Evolutionary conservation across 129 eudicot genomes (phyloP), one percentile per base, ranked within the genome.

Genomic region (Artemisia argyi): DNA sequence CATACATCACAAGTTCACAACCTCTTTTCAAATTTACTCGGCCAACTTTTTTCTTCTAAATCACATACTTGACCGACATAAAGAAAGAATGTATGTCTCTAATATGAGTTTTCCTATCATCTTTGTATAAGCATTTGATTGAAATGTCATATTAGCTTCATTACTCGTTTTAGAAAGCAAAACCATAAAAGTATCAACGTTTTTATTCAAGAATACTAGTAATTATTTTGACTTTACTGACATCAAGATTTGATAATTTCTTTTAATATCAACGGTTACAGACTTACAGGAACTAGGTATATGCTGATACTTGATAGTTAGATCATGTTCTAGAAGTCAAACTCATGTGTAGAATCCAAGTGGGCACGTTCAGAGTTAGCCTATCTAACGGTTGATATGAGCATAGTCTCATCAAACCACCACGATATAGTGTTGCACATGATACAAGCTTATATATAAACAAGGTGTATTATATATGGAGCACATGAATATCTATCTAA

Each of bases 401-500:
- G 20, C 3, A 16, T 68, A 51, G 62, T 16, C 15, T 17, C 63
- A 73, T 63, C 53, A 73, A 66, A 52, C 65, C 44, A 50, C 26
- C 78, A 74, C 57, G 35, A 74, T 19, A 35, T 44, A 63, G 62
- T 32, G 44, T 19, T 4, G 4, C 49, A 61, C 4, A 3, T n/a
- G 61, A 49, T 62, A 61, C 9, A 56, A 46, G 46, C 28, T 24
- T 9, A 10, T 51, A 22, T 3, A 66, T 12, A 66, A 19, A 57
- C 2, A 58, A 64, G 15, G 44, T 9, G 16, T 15, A 39, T 15
- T 50, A 44, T 16, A 28, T 8, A 7, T 1, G 15, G 50, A n/a
- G 76, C 71, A 77, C 81, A 77, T 69, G 81, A 51, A 11, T 61
- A 69, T 77, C 76, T 69, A 77, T 77, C 81, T 71, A 69, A 60